Conservation (phyloP, 2,329 filamentous ascomycete species). For the Penicillium psychrosexuale region DNA sequence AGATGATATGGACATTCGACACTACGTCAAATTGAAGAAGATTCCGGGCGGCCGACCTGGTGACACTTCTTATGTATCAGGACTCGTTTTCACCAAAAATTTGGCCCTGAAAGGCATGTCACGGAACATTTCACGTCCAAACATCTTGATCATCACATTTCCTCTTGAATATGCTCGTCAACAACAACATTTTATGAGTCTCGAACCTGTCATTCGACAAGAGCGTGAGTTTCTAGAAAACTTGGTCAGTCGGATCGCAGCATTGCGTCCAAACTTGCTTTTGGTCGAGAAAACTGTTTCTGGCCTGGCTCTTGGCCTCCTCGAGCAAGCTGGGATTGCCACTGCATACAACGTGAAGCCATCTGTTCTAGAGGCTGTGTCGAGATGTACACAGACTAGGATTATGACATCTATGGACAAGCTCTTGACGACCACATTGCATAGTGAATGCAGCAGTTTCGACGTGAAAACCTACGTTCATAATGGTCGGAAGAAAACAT, state of each 20-base stretch:
- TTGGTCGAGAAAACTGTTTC: slow-evolving; percentile 93
- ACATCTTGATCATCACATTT: slow-evolving; percentile 90
- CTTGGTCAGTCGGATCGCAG: slow-evolving; percentile 85
- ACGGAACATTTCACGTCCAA: slow-evolving; percentile 74
- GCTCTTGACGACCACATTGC: slow-evolving; percentile 70
- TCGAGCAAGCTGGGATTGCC: slow-evolving; percentile 84
- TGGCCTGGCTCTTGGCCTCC: slow-evolving; percentile 80
- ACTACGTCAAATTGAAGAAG: slow-evolving; percentile 97
- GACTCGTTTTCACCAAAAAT: slow-evolving; percentile 96
- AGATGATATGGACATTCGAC: slow-evolving; percentile 94
- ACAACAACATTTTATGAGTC: slow-evolving; percentile 93
- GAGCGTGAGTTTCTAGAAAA: slow-evolving; percentile 91
- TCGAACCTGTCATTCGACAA: slow-evolving; percentile 94
- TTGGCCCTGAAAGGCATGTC: slow-evolving; percentile 95
- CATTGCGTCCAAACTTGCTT: slow-evolving; percentile 77
- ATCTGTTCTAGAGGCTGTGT: slow-evolving; percentile 91
- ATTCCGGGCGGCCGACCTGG: slow-evolving; percentile 85
- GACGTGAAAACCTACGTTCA: slow-evolving; percentile 95
- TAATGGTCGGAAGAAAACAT: slow-evolving; percentile 82
- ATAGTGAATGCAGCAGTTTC: slow-evolving; percentile 79
- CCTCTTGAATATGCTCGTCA: slow-evolving; percentile 94
- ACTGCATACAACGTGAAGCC: slow-evolving; percentile 96
- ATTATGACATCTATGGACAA: slow-evolving; percentile 96
- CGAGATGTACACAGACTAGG: slow-evolving; percentile 83
- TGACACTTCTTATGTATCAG: slow-evolving; percentile 94